These are phyloP conservation scores for Phytophthora citrophthora DNA, from an alignment of 352 stramenopile genomes.

Conservation along the genomic window DNA sequence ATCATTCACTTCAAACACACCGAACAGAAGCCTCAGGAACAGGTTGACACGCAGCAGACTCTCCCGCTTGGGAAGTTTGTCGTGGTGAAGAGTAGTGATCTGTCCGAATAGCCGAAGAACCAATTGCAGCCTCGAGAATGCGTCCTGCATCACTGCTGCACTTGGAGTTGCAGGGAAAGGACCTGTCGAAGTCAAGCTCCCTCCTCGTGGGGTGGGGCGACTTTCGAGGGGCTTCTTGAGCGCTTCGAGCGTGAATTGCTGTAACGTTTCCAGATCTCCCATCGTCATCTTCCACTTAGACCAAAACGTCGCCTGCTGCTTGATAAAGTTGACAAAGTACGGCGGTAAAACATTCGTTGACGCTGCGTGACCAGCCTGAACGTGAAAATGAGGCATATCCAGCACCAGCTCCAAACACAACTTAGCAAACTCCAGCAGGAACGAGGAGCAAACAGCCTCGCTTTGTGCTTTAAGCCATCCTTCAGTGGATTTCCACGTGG, in stretches of 20 bases:
- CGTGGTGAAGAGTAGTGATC: conserved; percentile 74
- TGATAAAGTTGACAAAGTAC: conserved; percentile 90
- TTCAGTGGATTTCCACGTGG: conserved; percentile 81
- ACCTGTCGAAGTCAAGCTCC: conserved; percentile 3
- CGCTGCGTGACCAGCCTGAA: conserved; percentile 45
- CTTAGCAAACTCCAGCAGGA: conserved; percentile 76
- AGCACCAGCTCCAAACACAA: conserved; percentile 80
- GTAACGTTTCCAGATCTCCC: conserved; percentile 58
- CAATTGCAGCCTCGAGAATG: conserved; percentile 74
- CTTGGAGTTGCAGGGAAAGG: conserved; percentile 54
- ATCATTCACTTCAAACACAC: conserved; percentile 73
- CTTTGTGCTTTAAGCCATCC: conserved; percentile 66
- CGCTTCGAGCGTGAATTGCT: conserved; percentile 64
- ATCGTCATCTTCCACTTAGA: conserved; percentile 74
- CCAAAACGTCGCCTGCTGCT: conserved; percentile 77
- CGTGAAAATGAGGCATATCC: conserved; percentile 76
- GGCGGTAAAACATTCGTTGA: conserved; percentile 77
- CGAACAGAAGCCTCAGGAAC: conserved; percentile 62
- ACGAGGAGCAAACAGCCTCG: conserved; percentile 65
- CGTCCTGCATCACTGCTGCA: conserved; percentile 75
- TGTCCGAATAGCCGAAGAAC: conserved; percentile 64
- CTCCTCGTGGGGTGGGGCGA: conserved; percentile 17
- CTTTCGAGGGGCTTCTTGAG: conserved; percentile 60
- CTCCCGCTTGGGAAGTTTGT: conserved; percentile 46
- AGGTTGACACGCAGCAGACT: conserved; percentile 57